A percentile compares a stretch with the other conserved stretches of the same genome.
These are phyloP conservation scores for Combretum micranthum DNA, from an alignment of 345 rosid species.

Conservation along the genomic window DNA sequence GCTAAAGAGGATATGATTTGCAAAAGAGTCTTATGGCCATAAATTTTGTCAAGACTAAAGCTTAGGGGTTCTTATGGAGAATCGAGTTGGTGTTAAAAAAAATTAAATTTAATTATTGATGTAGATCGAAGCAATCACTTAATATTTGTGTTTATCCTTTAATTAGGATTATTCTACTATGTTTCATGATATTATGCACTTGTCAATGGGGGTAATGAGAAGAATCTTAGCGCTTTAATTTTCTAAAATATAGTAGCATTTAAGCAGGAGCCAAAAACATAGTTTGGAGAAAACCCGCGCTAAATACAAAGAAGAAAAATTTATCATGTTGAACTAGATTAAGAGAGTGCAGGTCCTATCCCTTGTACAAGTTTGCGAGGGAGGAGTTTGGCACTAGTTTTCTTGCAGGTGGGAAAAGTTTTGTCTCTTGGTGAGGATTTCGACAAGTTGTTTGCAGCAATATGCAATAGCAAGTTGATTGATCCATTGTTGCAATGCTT, in stretches of 20 bases:
- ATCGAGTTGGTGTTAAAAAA: too few relatives aligned
- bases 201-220: too few relatives aligned
- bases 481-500: conserved; percentile 1
- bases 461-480: background rate
- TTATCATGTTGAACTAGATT: background rate
- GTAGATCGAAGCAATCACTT: too few relatives aligned
- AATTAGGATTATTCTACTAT: too few relatives aligned
- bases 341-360: conserved; percentile 4
- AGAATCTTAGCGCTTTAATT: too few relatives aligned
- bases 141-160: too few relatives aligned
- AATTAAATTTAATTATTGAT: too few relatives aligned
- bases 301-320: background rate
- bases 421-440: conserved; percentile 1
- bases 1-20: too few relatives aligned
- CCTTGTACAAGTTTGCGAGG: background rate
- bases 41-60: too few relatives aligned
- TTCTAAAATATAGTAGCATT: background rate
- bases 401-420: background rate
- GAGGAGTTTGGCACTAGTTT: background rate
- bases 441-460: background rate
- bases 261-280: background rate
- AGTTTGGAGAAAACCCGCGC: background rate
- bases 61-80: too few relatives aligned
- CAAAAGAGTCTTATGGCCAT: too few relatives aligned
- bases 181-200: too few relatives aligned